Evolutionary conservation across 495 filamentous ascomycete species (phyloP).

Genomic region (Penicillium flavigenum): DNA sequence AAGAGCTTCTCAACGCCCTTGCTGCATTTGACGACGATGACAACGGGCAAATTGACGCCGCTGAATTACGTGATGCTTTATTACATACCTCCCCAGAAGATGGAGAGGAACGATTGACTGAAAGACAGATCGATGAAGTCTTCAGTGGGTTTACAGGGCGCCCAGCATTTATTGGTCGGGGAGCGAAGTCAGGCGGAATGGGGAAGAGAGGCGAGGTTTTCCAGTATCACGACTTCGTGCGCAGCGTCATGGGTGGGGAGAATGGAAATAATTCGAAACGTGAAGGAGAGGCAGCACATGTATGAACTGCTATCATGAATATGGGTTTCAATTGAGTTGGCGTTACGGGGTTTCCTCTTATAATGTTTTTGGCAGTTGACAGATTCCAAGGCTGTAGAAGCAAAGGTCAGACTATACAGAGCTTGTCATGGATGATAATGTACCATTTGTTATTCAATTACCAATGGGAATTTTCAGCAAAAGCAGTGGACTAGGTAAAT

Average conservation of each 20-base stretch:
- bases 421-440: not conserved
- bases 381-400: slow-evolving; percentile 2
- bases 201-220: slow-evolving; percentile 47
- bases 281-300: slow-evolving; percentile 22
- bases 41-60: slow-evolving; percentile 84
- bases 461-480: not conserved
- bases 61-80: slow-evolving; percentile 78
- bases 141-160: slow-evolving; percentile 81
- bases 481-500: not conserved
- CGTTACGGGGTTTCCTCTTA: slow-evolving; percentile 17
- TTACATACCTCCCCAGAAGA: slow-evolving; percentile 75
- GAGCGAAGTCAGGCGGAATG: slow-evolving; percentile 29
- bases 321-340: slow-evolving; percentile 17
- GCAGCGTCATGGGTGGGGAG: slow-evolving; percentile 41
- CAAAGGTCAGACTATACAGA: not conserved
- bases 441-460: not conserved
- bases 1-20: slow-evolving; percentile 82
- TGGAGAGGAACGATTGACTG: slow-evolving; percentile 65
- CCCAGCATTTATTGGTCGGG: slow-evolving; percentile 62
- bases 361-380: not conserved
- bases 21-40: slow-evolving; percentile 96
- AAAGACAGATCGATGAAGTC: slow-evolving; percentile 77
- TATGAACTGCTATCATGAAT: slow-evolving; percentile 23
- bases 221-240: slow-evolving; percentile 48
- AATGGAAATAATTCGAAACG: slow-evolving; percentile 33